Base-by-base conservation (phyloP, 257 asterid genomes). In the Lavandula angustifolia region DNA sequence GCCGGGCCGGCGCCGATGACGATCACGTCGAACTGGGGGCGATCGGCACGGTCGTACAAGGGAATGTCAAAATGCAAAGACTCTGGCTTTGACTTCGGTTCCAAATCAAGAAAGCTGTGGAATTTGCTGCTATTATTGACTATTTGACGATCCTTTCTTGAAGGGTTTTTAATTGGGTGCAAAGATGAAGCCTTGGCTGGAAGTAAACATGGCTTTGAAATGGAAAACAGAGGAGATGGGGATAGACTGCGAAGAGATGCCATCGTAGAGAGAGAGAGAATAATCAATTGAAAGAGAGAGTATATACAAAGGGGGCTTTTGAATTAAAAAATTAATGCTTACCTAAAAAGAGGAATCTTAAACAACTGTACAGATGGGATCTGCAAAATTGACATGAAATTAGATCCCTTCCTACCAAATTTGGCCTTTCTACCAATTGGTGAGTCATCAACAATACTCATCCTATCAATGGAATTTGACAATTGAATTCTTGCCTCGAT, bases 1-100 rank as follows among this genome's bases (percentile, higher is more conserved):
- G 97, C 94, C 2, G 99, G 99, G 22, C 99, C 99, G 52, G 94
- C 83, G 4, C 99, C 99, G 31, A 87, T 83, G 37, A 89, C 80
- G 78, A 89, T 66, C 75, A 87, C 85, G 66, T 92, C 97, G 61
- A 87, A 92, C 32, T 71, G 81, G 11, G 73, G 40, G 16, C 85
- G 81, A 54, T 73, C 85, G 1, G 85, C 60, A 34, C 83, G 88
- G 44, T 80, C 67, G 38, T 83, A 67, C 88, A 76, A 75, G 6
- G 98, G 82, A 56, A 92, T 37, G 52, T 87, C 90, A 41, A 84
- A 75, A 43, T 77, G 70, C 33, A 89, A 38, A 38, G 85, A 37
- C 64, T 72, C 84, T 6, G 89, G 81, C 37, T 87, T 85, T 29
- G 84, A 84, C 33, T 75, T 70, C 43, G 95, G 97, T 50, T 86